Base-by-base conservation (phyloP, 495 filamentous ascomycete genomes). In the Achaetomiella virescens region DNA sequence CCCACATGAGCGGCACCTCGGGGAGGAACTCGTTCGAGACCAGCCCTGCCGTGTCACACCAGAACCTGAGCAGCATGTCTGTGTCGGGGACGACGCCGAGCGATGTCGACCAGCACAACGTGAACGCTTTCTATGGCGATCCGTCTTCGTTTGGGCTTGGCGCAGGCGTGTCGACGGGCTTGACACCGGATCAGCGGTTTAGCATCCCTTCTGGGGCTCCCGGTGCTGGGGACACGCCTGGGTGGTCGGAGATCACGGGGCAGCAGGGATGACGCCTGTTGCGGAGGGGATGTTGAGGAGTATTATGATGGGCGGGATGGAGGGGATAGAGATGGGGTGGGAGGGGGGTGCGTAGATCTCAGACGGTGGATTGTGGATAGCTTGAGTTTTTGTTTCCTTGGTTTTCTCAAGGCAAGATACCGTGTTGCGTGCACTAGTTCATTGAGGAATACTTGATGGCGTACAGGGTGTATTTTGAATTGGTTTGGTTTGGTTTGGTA, bases 201-300 rank as follows among this genome's bases (percentile, higher is more conserved):
- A 18, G 27, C 18, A 53, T 60, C 31, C 27, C 52, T 3, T 65
- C 62, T 27, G 66, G 61, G 1, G 79, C 73, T 50, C 63, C 66
- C 22, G 7, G 25, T 3, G 20, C 5, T 25, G 25, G 51, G 3
- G 27, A 77, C 21, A 60, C 73, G 8, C 52, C 58, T 17, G 69
- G 70, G 12, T 79, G 72, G 76, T 56, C 62, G 29, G 60, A 68
- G 24, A 65, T 67, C 27, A 55, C 61, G 1, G 66, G 55, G 29
- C 69, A 72, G 48, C 60, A 38, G 44, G 76, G 69, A 75, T 80
- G 71, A 78, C 76, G 18, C 77, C 78, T 25, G 71, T 75, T 2
- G 70, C 70, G 4, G 73, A 80, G 22, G 75, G 77, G 0, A 68
- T 81, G 17, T 66, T 81, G 15, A 70, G 73, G 49, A 69, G 74